These are phyloP conservation scores for Chalciporus chontae DNA, from an alignment of 768 basidiomycete genomes.

Conservation along the genomic window DNA sequence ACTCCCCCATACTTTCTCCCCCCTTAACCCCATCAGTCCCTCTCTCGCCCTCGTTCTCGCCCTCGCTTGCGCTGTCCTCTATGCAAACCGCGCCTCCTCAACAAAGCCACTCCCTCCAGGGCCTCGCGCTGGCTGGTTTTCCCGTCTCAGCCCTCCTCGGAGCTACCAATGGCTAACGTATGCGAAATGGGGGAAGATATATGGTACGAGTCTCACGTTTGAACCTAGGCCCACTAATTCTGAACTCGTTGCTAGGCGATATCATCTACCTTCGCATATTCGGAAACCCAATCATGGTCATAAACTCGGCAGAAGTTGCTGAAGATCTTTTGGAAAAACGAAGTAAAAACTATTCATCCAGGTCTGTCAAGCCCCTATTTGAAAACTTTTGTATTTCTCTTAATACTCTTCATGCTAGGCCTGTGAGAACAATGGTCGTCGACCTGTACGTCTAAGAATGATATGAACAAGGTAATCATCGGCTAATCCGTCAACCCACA, in stretches of 20 bases:
- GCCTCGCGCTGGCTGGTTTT: slow-evolving; percentile 38
- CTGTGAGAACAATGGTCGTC: slow-evolving; percentile 39
- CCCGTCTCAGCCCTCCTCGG: slow-evolving; percentile 32
- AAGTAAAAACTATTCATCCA: slow-evolving; percentile 42
- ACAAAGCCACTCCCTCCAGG: slow-evolving; percentile 36
- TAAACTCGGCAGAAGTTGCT: slow-evolving; percentile 41
- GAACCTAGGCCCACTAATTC: neutral
- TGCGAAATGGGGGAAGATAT: slow-evolving; percentile 41
- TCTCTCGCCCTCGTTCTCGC: neutral
- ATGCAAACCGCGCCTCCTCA: slow-evolving; percentile 2
- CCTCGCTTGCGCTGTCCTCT: slow-evolving; percentile 12
- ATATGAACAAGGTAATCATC: neutral
- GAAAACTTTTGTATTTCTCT: neutral
- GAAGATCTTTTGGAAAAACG: slow-evolving; percentile 46
- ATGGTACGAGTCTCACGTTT: slow-evolving; percentile 29
- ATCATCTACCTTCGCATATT: slow-evolving; percentile 42
- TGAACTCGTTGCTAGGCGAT: slow-evolving; percentile 35
- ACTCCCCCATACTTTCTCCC: neutral
- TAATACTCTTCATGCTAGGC: slow-evolving; percentile 19
- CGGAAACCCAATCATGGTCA: slow-evolving; percentile 44
- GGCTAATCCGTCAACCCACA: slow-evolving; percentile 9
- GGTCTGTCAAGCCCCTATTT: slow-evolving; percentile 7
- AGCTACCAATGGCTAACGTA: slow-evolving; percentile 44
- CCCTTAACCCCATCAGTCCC: neutral
- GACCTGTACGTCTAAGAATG: slow-evolving; percentile 34